These are phyloP conservation scores for Apostasia shenzhenica DNA, from an alignment of 106 monocot species.

Conservation along the genomic window DNA sequence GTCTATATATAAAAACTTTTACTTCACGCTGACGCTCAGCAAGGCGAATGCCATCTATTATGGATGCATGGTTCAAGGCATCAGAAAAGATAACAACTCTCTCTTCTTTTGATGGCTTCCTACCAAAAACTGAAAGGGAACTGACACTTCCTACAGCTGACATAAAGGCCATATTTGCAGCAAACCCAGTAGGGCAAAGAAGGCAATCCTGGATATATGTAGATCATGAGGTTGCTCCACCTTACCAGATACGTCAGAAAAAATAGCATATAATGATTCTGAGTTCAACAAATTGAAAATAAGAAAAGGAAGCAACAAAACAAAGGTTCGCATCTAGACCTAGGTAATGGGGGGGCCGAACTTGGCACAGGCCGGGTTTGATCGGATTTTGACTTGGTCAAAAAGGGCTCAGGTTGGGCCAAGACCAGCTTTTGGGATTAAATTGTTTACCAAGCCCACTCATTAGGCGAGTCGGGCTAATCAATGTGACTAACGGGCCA, in stretches of 20 bases:
- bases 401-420: no score
- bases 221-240: neutral
- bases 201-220: slow-evolving; percentile 52
- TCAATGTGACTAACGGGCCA: no score
- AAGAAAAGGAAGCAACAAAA: no score
- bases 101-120: slow-evolving; percentile 44
- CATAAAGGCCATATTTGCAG: slow-evolving; percentile 90
- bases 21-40: slow-evolving; percentile 47
- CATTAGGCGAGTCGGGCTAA: no score
- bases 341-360: no score
- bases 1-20: slow-evolving; percentile 67
- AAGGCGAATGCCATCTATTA: slow-evolving; percentile 83
- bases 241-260: neutral
- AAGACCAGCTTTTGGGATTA: no score
- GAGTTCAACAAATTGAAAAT: no score
- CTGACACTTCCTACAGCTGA: slow-evolving; percentile 74
- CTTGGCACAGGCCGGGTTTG: no score
- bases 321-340: no score
- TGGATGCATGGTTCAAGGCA: slow-evolving; percentile 95
- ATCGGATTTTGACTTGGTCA: no score
- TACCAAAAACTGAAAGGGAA: slow-evolving; percentile 39
- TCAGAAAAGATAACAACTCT: slow-evolving; percentile 89
- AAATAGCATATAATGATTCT: neutral
- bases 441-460: no score
- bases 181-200: slow-evolving; percentile 75